A percentile compares a stretch with the other conserved stretches of the same genome.
Evolutionary conservation across 129 eudicot species (phyloP).

Genomic region (Tagetes erecta): DNA sequence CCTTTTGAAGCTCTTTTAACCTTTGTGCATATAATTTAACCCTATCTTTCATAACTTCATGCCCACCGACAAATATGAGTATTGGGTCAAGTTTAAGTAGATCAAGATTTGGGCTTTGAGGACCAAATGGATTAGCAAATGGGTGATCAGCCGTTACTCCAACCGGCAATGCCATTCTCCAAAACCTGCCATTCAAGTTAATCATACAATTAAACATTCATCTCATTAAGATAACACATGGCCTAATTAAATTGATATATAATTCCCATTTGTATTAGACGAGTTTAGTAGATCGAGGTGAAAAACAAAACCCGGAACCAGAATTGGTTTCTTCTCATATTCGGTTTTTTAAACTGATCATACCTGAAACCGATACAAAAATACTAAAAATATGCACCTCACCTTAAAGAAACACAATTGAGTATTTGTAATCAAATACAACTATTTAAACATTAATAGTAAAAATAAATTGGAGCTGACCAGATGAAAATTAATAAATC

Average conservation of each 20-base stretch:
- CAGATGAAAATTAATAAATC: no score
- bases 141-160: slow-evolving; percentile 66
- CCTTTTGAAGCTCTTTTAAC: slow-evolving; percentile 53
- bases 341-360: no score
- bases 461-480: no score
- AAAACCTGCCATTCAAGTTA: slow-evolving; percentile 48
- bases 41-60: slow-evolving; percentile 70
- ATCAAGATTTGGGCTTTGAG: slow-evolving; percentile 56
- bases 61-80: slow-evolving; percentile 55
- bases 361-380: no score
- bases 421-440: no score
- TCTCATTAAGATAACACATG: neutral
- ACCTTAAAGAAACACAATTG: no score
- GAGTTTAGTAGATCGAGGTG: neutral
- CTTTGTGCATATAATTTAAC: slow-evolving; percentile 50
- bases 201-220: no score
- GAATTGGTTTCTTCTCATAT: no score
- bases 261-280: neutral
- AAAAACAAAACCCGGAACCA: no score
- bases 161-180: slow-evolving; percentile 75
- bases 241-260: neutral
- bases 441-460: no score
- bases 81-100: slow-evolving; percentile 62
- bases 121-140: slow-evolving; percentile 83
- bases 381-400: no score